Conservation (phyloP, 2,329 filamentous ascomycete species). For the Fusarium lateritium region DNA sequence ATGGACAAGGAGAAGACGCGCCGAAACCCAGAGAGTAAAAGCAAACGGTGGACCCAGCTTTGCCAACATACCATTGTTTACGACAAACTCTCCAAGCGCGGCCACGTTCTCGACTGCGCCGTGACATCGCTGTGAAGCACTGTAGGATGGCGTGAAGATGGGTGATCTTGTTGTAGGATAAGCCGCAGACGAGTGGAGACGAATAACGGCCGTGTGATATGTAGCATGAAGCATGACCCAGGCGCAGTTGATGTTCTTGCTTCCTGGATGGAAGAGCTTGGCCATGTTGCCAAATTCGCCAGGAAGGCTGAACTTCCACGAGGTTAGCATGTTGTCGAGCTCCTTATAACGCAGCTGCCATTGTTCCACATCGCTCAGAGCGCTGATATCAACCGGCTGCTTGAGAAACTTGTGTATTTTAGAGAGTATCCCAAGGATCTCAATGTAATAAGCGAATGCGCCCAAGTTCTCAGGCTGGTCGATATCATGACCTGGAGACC, state of each 20-base stretch:
- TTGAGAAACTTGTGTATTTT: constrained; percentile 92
- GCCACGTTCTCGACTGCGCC: constrained; percentile 87
- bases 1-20: constrained; percentile 88
- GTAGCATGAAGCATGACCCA: constrained; percentile 95
- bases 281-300: constrained; percentile 88
- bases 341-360: constrained; percentile 92
- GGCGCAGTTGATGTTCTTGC: constrained; percentile 81
- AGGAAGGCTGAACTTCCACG: constrained; percentile 88
- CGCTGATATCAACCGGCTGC: constrained; percentile 89
- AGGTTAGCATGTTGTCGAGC: constrained; percentile 82
- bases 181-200: constrained; percentile 90
- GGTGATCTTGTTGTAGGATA: constrained; percentile 91
- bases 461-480: constrained; percentile 86
- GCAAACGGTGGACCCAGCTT: constrained; percentile 92
- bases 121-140: constrained; percentile 86
- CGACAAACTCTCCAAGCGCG: constrained; percentile 82
- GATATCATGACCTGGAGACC: constrained; percentile 71
- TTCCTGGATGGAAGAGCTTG: constrained; percentile 79
- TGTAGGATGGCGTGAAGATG: constrained; percentile 91
- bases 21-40: constrained; percentile 93
- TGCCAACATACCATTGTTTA: constrained; percentile 79
- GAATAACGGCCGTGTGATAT: constrained; percentile 90
- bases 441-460: constrained; percentile 90
- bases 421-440: constrained; percentile 88
- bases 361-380: constrained; percentile 85